Evolutionary conservation across 345 rosid species (phyloP).

Genomic region (Lumnitzera littorea): DNA sequence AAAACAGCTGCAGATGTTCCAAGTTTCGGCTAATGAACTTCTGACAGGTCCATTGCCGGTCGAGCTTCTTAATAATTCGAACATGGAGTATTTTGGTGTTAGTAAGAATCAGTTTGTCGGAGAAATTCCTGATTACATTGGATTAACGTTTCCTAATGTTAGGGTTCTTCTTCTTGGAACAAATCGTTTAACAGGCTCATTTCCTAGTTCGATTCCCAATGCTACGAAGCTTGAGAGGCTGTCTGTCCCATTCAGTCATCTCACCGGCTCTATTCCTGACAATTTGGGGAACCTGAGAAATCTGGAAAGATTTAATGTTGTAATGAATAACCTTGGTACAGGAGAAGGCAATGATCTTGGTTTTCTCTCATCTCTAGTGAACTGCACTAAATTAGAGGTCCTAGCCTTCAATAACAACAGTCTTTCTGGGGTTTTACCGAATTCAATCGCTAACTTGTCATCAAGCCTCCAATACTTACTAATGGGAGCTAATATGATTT

Average conservation of each 20-base stretch:
- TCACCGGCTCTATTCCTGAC: slow-evolving; percentile 20
- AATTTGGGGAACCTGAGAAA: slow-evolving; percentile 18
- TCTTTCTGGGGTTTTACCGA: slow-evolving; percentile 13
- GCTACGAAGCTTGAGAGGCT: slow-evolving; percentile 12
- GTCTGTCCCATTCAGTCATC: neutral
- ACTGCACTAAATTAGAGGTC: slow-evolving; percentile 19
- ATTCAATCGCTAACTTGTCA: slow-evolving; percentile 17
- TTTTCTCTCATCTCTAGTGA: slow-evolving; percentile 16
- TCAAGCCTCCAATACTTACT: slow-evolving; percentile 4
- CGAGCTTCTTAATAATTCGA: slow-evolving; percentile 14
- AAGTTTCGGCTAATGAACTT: slow-evolving; percentile 9
- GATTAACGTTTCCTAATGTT: slow-evolving; percentile 17
- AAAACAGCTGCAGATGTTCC: slow-evolving; percentile 11
- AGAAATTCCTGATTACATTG: slow-evolving; percentile 15
- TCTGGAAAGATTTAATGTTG: slow-evolving; percentile 11
- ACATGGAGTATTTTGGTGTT: slow-evolving; percentile 9
- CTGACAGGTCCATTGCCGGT: slow-evolving; percentile 22
- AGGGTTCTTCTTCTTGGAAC: slow-evolving; percentile 1
- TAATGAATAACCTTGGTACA: slow-evolving; percentile 14
- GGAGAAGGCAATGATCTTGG: slow-evolving; percentile 18
- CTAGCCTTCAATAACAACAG: slow-evolving; percentile 16
- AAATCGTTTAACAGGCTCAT: slow-evolving; percentile 17
- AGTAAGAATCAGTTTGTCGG: slow-evolving; percentile 8
- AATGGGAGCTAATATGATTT: slow-evolving; percentile 18
- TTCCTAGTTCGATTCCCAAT: slow-evolving; percentile 21